Evolutionary conservation across 2,329 filamentous ascomycete genomes (phyloP), one percentile per base, ranked within the genome.

Genomic region (Aspergillus novofumigatus): DNA sequence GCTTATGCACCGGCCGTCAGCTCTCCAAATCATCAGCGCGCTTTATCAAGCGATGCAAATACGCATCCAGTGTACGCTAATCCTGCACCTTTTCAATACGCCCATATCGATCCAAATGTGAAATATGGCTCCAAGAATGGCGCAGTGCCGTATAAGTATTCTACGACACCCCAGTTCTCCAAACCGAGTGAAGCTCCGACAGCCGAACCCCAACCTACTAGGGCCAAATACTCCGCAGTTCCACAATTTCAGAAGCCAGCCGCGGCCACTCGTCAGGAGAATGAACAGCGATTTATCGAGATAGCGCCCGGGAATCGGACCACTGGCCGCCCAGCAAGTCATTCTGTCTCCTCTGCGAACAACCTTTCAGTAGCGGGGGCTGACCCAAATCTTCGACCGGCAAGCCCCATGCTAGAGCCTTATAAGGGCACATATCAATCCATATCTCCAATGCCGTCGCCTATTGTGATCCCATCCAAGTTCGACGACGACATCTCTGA

Each of bases 341-440:
- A 69, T n/a, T 74, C 73, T 38, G 65, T 72, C n/a, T 72, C 74
- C 5, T 71, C 73, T n/a, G 69, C 68, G 38, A 73, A 70, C 54
- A 76, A 72, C 48, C 70, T 77, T 1, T 67, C 72, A 1, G 73
- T 75, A 38, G 69, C 67, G 10, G 69, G 68, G 8, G 64, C 66
- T 25, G 69, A 71, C 48, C 66, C 67, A 6, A 74, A 69, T 35
- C 71, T 81, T 48, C 83, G 91, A 1, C 91, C 92, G 0, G 85
- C 85, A 1, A 96, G 91, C 60, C 94, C 93, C 0, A 80, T 97
- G 51, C 84, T 96, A 1, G 93, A 97, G 75, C 88, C 94, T 0
- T 97, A 97, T 75, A 89, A 88, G 60, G 93, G 93, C 42, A 96
- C 92, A 0, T 97, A 96, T 67, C 93, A 97, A 74, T 91, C 90